Evolutionary conservation across 2,329 filamentous ascomycete species (phyloP), one percentile per base, ranked within the genome.

Genomic region (Mycosphaerelloides madeirae): DNA sequence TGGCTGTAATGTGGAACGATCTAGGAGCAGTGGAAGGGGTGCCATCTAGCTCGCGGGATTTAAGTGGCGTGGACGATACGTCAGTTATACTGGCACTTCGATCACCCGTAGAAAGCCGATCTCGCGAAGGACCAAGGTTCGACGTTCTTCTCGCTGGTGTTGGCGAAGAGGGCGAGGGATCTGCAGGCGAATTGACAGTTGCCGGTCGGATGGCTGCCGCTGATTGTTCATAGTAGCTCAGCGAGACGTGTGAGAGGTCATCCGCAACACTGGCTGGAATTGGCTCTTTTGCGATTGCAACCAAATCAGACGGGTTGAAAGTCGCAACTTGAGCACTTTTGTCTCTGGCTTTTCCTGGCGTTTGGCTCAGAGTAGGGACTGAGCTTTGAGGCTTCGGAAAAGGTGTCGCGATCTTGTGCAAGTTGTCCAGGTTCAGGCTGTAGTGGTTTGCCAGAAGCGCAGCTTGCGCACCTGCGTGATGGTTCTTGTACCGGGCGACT

Each of bases 381-480:
- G 77, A 68, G 4, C 68, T 60, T 13, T 77, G 63, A 32, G 79
- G 80, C 68, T 88, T 94, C n/a, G 62, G 56, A 61, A 97, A 95
- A 6, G 91, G 87, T 46, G 82, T 72, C 5, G 91, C 84, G 41
- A 98, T 74, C 66, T 87, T 87, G 53, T 90, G 85, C 41, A 98
- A 80, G 55, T 85, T 85, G 50, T 96, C 89, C 36, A 81, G 64
- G 53, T 79, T 78, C 60, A 83, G 77, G 56, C 79, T 79, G 69
- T 81, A 98, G 67, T 98, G 93, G 51, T 89, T 90, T 18, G 83
- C 79, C 39, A 96, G 74, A 38, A 96, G 71, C 22, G 82, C 81
- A 31, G 80, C 79, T 32, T 60, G 55, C 15, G 53, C 54, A 61
- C 86, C 85, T 34, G 90, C 76, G 55, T 81, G 74, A 47, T 79